Base-by-base conservation (phyloP, 495 filamentous ascomycete genomes). In the Podospora pseudocomata region DNA sequence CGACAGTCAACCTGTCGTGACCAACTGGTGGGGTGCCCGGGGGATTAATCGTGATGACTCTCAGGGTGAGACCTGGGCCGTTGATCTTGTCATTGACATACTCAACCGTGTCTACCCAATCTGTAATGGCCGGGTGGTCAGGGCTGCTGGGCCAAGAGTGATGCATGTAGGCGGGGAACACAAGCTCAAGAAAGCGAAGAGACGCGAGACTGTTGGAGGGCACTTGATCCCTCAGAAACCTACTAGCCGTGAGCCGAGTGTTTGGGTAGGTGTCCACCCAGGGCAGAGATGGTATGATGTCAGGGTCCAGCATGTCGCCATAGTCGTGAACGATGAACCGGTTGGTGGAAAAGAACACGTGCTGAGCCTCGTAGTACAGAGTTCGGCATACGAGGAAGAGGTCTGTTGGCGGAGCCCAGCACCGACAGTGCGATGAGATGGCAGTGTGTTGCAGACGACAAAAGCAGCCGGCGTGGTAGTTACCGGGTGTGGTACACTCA, bases 281-380 rank as follows among this genome's bases (percentile, higher is more conserved):
- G 34, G 57, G 69, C 30, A 58, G 39, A 49, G 39, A 11, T 16
- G 39, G 39, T 13, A 49, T 11, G 39, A 13, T 49, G 13, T 2
- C 9, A 27, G 54, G 39, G 39, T 49, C 34, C 32, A 20, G 58
- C 55, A n/a, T 60, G 32, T 20, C 44, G 60, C 56, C 19, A 54
- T 65, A 70, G 56, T 70, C 68, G 55, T 61, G 56, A 49, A 70
- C 39, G 34, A 70, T 54, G 56, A 67, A 65, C 3, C 68, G 68
- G 65, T 67, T 70, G 6, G 53, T 49, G 39, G 68, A 67, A 32
- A 67, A 70, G 65, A 70, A 67, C 49, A 67, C 30, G 55, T 39
- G 61, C 65, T 65, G 65, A 61, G 68, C 68, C 18, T 67, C 68
- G 20, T 57, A 28, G 56, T 13, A 61, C 3, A 70, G 39, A 34